A percentile compares a stretch with the other conserved stretches of the same genome.
Evolutionary conservation across 1,284 basidiomycete species (phyloP).

Genomic region (Cutaneotrichosporon spelunceum): DNA sequence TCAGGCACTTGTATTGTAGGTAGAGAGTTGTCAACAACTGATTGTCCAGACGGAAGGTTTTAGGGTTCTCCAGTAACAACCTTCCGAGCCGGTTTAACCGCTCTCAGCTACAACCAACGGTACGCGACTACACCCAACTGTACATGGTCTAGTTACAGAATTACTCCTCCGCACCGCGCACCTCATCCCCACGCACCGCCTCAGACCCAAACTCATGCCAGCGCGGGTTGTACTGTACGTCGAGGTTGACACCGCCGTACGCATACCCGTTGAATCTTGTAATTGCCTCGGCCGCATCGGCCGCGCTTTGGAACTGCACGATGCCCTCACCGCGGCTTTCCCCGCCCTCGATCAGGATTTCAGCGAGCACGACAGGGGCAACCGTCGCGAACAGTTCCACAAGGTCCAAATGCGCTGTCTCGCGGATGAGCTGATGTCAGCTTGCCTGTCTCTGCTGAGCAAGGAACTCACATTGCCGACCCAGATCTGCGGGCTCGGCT

Average conservation of each 20-base stretch:
- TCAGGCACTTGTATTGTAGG: not conserved
- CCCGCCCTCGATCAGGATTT: slow-evolving; percentile 85
- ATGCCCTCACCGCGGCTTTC: slow-evolving; percentile 91
- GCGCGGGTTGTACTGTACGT: slow-evolving; percentile 85
- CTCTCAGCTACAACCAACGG: not conserved
- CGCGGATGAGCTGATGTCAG: slow-evolving; percentile 79
- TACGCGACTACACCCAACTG: not conserved
- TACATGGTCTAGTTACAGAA: not conserved
- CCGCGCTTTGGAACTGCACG: slow-evolving; percentile 84
- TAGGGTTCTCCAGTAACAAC: not conserved
- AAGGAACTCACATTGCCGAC: slow-evolving; percentile 80
- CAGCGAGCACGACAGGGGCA: slow-evolving; percentile 87
- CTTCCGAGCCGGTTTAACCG: not conserved
- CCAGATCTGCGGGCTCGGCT: slow-evolving; percentile 91
- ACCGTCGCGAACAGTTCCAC: slow-evolving; percentile 98
- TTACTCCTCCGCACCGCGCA: slow-evolving; percentile 32
- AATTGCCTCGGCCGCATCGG: slow-evolving; percentile 90
- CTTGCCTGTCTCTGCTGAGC: not conserved
- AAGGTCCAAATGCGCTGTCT: slow-evolving; percentile 96
- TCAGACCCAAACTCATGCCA: slow-evolving; percentile 84
- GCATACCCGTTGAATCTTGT: slow-evolving; percentile 88
- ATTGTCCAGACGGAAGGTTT: not conserved
- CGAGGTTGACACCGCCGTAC: slow-evolving; percentile 84
- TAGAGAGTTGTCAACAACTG: not conserved
- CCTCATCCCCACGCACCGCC: slow-evolving; percentile 76